These are phyloP conservation scores for Furcasterigmium sp. DNA, from an alignment of 2,329 filamentous ascomycete genomes.

Conservation along the genomic window DNA sequence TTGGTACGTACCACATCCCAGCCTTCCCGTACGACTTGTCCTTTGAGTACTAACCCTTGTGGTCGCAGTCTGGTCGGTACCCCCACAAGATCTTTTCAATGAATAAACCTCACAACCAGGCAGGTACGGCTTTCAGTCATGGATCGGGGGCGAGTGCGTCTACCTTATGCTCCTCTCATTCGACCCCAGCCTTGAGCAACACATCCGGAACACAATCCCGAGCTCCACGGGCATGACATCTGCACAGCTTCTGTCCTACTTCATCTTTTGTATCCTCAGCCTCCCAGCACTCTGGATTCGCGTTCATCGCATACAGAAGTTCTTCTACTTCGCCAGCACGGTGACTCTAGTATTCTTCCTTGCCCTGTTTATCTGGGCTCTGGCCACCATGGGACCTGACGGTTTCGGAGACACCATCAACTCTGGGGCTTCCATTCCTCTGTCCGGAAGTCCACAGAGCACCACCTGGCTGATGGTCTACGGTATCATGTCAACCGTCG, in stretches of 20 bases:
- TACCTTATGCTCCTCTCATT: slow-evolving; percentile 40
- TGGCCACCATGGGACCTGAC: slow-evolving; percentile 32
- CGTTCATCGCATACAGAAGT: slow-evolving; percentile 34
- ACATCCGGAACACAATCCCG: slow-evolving; percentile 35
- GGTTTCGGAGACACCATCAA: slow-evolving; percentile 30
- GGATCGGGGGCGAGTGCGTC: slow-evolving; percentile 39
- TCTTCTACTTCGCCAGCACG: slow-evolving; percentile 33
- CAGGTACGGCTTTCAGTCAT: slow-evolving; percentile 38
- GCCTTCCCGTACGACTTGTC: background rate
- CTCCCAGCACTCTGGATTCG: slow-evolving; percentile 37
- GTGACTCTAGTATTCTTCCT: slow-evolving; percentile 34
- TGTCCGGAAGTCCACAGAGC: slow-evolving; percentile 21
- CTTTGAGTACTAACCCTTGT: slow-evolving; percentile 17
- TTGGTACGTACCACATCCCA: slow-evolving; percentile 23
- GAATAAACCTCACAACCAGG: background rate
- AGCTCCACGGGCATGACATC: slow-evolving; percentile 35
- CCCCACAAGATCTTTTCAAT: background rate
- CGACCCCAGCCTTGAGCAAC: slow-evolving; percentile 34
- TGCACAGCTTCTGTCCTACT: slow-evolving; percentile 35
- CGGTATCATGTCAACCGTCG: slow-evolving; percentile 30
- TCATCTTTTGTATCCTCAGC: slow-evolving; percentile 36
- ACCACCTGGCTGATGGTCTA: slow-evolving; percentile 30
- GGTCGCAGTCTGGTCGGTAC: too few species aligned
- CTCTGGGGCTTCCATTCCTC: slow-evolving; percentile 16
- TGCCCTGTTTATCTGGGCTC: slow-evolving; percentile 36